Base-by-base conservation (phyloP, 2,329 filamentous ascomycete species). In the Pseudopithomyces chartarum region DNA sequence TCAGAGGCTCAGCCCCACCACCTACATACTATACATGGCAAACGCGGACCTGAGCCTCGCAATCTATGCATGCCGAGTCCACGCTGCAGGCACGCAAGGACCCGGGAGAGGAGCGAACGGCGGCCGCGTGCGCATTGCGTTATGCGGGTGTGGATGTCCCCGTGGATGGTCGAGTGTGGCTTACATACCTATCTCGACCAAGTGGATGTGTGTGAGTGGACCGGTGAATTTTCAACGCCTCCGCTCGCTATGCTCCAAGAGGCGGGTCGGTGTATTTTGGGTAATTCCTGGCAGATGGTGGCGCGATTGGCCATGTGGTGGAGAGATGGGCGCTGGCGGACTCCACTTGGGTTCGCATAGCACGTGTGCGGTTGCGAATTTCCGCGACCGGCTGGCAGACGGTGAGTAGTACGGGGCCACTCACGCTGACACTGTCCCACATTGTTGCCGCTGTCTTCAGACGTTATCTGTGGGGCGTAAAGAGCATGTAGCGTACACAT, bases 1-100 rank as follows among this genome's bases (percentile, higher is more conserved):
- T 38, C 19, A 26, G 29, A 13, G 29, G 19, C 38, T 36, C 15
- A 36, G 50, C 29, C 50, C 44, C 42, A 32, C 49, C 7, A n/a
- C 19, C 13, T 45, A 29, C 50, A 52, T n/a, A n/a, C n/a, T n/a
- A n/a, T n/a, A n/a, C n/a, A n/a, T n/a, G n/a, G 29, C 32, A 19
- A 29, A 20, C 12, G 26, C 39, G 49, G 47, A 40, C 34, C 34
- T 50, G 36, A 50, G 36, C 47, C 48, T 51, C n/a, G 48, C 38
- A 51, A 45, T 52, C 50, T 45, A 45, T 38, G 40, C 29, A 38
- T 8, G 45, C n/a, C n/a, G 5, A 47, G 13, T 33, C 26, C 3
- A 33, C 44, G 22, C 29, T 36, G 32, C 45, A 36, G 45, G 45
- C 39, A 33, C 19, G 50, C 50, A 36, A n/a, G 38, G 49, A 34